A percentile compares a stretch with the other conserved stretches of the same genome.
Conservation (phyloP, 768 basidiomycete species). For the Lepiota brunneoincarnata region DNA sequence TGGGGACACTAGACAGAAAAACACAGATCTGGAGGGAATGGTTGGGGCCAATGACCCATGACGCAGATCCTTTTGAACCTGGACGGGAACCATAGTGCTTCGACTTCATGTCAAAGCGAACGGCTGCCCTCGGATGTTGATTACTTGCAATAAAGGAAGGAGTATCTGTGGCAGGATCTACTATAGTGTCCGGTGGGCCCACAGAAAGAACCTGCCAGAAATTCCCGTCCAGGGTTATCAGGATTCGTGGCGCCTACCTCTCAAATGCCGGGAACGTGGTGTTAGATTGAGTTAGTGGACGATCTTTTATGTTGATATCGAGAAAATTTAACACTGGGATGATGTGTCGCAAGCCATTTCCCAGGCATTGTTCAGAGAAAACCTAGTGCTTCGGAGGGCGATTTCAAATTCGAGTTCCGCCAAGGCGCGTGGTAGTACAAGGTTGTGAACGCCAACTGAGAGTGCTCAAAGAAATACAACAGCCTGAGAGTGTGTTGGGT, state of each 20-base stretch:
- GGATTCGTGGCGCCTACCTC: neutral
- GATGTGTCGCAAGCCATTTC: neutral
- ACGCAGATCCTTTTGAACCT: constrained; percentile 5
- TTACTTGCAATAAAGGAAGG: neutral
- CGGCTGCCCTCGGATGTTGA: neutral
- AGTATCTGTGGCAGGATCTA: constrained; percentile 1
- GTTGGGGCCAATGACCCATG: neutral
- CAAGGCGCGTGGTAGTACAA: constrained; percentile 1
- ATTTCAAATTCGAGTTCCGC: neutral
- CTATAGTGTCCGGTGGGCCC: neutral
- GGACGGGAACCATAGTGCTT: neutral
- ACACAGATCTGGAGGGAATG: neutral
- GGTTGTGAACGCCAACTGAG: neutral
- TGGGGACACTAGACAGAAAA: no score
- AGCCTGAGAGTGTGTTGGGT: constrained; percentile 1
- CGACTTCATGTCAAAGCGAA: neutral
- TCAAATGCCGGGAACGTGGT: neutral
- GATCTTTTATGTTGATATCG: neutral
- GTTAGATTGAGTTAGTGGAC: neutral
- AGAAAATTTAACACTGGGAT: neutral
- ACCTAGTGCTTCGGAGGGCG: neutral
- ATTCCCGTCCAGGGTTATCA: constrained; percentile 6
- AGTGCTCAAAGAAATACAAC: constrained; percentile 8
- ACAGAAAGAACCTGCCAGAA: neutral
- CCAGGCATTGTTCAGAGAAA: neutral